Base-by-base conservation (phyloP, 164 flowering plant species). In the Umbellularia californica region DNA sequence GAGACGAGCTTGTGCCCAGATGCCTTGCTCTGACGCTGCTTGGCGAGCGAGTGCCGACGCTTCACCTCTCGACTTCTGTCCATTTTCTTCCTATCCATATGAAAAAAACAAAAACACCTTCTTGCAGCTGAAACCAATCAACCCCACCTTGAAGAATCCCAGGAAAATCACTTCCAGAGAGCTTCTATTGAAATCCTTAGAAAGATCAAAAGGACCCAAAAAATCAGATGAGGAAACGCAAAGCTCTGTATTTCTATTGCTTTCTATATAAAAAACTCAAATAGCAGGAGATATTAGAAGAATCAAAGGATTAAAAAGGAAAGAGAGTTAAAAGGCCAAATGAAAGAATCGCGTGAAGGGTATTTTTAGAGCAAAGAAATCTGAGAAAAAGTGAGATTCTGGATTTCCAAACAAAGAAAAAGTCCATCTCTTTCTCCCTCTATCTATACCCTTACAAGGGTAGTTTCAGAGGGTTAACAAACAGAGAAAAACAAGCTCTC, bases 61-160 rank as follows among this genome's bases (percentile, higher is more conserved):
- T 79, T 75, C 76, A 35, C 6, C 41, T 85, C 87, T 75, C 84
- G 81, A 79, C 68, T 65, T 66, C 79, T 86, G 79, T 88, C 87
- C 91, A 84, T 88, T 81, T 85, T 76, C 67, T 70, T 3, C 69
- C 27, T 24, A 50, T 52, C 70, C 76, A 65, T 84, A 80, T 78
- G 47, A 41, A 41, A 41, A 70, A 50, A n/a, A n/a, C n/a, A n/a
- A 75, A 69, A 64, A 73, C 72, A 76, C 71, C 60, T 68, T 30
- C 22, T 17, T 55, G 3, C 47, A 75, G 76, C 69, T 60, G 65
- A 65, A 68, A 47, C 33, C 27, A 28, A 66, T 35, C 35, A 51
- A 70, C 75, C 66, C 69, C 70, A 64, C 17, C 30, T 62, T 60
- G 35, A 7, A 25, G 14, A 1, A 64, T n/a, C 41, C 55, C 66